These are phyloP conservation scores for Mrakia gelida DNA, from an alignment of 768 basidiomycete genomes.

Conservation along the genomic window DNA sequence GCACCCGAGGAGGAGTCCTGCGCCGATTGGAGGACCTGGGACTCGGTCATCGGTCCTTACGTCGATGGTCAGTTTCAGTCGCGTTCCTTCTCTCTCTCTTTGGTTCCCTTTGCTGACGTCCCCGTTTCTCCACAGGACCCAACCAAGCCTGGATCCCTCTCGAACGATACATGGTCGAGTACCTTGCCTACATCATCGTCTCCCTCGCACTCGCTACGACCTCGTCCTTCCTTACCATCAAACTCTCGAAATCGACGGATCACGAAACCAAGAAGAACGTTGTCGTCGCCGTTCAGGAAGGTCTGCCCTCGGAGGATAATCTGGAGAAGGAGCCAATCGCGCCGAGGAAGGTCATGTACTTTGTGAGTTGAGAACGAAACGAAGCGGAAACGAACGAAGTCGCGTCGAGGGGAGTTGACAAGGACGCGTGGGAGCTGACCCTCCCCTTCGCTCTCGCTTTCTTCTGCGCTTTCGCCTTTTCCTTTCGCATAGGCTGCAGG, in stretches of 20 bases:
- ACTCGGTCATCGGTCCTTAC: conserved; percentile 14
- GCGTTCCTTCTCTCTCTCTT: not conserved
- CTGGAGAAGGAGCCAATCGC: conserved; percentile 16
- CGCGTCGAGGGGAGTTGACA: too few species aligned
- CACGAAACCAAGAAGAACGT: conserved; percentile 81
- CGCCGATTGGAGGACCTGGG: conserved; percentile 24
- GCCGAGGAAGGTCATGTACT: conserved; percentile 68
- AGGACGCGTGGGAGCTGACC: conserved; percentile 23
- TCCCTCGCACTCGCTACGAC: conserved; percentile 72
- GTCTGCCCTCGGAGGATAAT: not conserved
- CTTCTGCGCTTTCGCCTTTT: not conserved
- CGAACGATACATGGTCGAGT: conserved; percentile 53
- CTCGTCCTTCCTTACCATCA: conserved; percentile 76
- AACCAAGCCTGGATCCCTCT: conserved; percentile 56
- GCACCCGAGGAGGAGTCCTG: not conserved
- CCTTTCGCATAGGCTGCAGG: conserved; percentile 94
- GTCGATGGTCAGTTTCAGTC: not conserved
- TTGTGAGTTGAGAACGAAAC: conserved; percentile 53
- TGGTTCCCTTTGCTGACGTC: not conserved
- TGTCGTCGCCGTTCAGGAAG: not conserved
- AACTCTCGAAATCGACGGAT: conserved; percentile 80
- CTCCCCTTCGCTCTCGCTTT: conserved; percentile 15
- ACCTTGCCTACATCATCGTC: conserved; percentile 63
- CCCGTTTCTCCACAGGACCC: not conserved
- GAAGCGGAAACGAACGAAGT: not conserved